Evolutionary conservation across 306 rosid species (phyloP).

Genomic region (Vachellia collinsii): DNA sequence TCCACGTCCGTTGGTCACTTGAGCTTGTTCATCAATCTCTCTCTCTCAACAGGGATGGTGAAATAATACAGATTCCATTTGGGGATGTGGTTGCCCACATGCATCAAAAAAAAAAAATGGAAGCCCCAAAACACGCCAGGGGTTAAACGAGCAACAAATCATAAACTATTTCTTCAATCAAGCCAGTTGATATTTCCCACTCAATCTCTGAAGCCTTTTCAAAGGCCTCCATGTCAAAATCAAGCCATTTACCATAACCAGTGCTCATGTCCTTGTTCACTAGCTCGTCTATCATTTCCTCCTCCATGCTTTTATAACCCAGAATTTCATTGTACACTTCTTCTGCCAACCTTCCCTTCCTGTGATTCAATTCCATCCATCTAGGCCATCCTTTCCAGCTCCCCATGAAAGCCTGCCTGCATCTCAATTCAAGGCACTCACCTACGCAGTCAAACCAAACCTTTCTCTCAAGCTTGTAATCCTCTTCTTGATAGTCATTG

Average conservation of each 20-base stretch:
- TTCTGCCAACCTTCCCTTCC: slow-evolving; percentile 58
- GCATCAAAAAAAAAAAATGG: slow-evolving; percentile 13
- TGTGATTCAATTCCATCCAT: slow-evolving; percentile 48
- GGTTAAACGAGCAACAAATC: slow-evolving; percentile 54
- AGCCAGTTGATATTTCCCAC: slow-evolving; percentile 47
- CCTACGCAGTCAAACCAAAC: slow-evolving; percentile 63
- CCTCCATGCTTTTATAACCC: slow-evolving; percentile 64
- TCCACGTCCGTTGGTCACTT: slow-evolving; percentile 6
- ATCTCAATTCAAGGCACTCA: slow-evolving; percentile 59
- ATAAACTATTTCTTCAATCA: slow-evolving; percentile 67
- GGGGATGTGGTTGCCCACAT: slow-evolving; percentile 27
- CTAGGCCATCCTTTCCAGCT: slow-evolving; percentile 52
- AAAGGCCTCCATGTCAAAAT: slow-evolving; percentile 64
- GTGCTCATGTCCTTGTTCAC: slow-evolving; percentile 82
- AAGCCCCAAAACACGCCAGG: neutral
- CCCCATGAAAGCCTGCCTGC: slow-evolving; percentile 54
- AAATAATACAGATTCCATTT: slow-evolving; percentile 15
- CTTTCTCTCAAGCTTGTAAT: slow-evolving; percentile 48
- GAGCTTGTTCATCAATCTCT: neutral
- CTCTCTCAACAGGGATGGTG: neutral
- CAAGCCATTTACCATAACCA: slow-evolving; percentile 72
- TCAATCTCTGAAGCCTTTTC: slow-evolving; percentile 72
- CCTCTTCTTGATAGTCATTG: slow-evolving; percentile 45
- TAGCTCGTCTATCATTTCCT: slow-evolving; percentile 73
- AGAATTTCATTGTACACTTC: slow-evolving; percentile 63